These are phyloP conservation scores for Mariannaea elegans DNA, from an alignment of 2,329 filamentous ascomycete species.

Conservation along the genomic window DNA sequence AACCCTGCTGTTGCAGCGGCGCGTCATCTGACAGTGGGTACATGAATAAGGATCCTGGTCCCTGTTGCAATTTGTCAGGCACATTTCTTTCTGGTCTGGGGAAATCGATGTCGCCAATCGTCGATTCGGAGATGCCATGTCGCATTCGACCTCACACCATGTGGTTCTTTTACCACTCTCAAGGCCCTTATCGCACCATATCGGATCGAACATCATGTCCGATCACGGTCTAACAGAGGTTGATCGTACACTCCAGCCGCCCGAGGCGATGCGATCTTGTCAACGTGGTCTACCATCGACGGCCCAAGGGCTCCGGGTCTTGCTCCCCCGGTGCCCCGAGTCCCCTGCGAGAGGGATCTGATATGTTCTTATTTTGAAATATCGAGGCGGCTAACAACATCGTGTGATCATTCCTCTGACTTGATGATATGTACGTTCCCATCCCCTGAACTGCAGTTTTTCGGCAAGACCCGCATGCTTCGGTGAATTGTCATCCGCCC, in stretches of 20 bases:
- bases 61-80: slow-evolving; percentile 24
- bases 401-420: too few relatives aligned
- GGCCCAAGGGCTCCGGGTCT: slow-evolving; percentile 4
- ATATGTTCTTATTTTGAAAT: too few relatives aligned
- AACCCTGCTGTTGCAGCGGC: slow-evolving; percentile 15
- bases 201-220: slow-evolving; percentile 10
- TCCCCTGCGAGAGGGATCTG: too few relatives aligned
- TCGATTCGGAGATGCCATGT: slow-evolving; percentile 9
- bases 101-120: slow-evolving; percentile 21
- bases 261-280: slow-evolving; percentile 1
- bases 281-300: too few relatives aligned
- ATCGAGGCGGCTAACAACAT: too few relatives aligned
- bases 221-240: background rate
- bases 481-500: background rate
- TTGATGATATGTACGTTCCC: too few relatives aligned
- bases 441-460: background rate
- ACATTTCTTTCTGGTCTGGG: slow-evolving; percentile 20
- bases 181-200: background rate
- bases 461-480: slow-evolving; percentile 11
- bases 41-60: background rate
- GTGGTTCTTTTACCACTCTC: background rate
- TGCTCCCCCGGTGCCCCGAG: slow-evolving; percentile 21
- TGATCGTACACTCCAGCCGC: slow-evolving; percentile 8
- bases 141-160: slow-evolving; percentile 5
- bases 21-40: slow-evolving; percentile 21